Conservation (phyloP, 345 rosid genomes). For the Bruguiera parviflora region DNA sequence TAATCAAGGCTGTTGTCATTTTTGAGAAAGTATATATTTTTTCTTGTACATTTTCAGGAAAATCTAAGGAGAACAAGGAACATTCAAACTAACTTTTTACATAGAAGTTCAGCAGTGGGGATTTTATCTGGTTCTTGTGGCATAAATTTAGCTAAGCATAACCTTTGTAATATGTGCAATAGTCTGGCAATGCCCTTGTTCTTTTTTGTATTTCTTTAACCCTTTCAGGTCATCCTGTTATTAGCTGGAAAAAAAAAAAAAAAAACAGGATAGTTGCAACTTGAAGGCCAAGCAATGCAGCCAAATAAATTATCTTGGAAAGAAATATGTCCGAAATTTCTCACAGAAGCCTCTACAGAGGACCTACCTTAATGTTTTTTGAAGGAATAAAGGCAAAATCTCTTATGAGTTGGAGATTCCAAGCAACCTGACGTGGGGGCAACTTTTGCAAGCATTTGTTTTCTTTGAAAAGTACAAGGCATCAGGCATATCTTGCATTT, state of each 20-base stretch:
- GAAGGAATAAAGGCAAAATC: background rate
- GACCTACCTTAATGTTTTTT: background rate
- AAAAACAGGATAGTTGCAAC: constrained; percentile 7
- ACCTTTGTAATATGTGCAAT: constrained; percentile 15
- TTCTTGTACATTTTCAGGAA: constrained; percentile 39
- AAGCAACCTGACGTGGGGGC: background rate
- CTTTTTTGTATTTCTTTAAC: background rate
- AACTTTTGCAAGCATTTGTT: no score
- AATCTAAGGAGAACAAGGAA: constrained; percentile 36
- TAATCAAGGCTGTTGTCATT: constrained; percentile 30
- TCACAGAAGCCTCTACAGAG: constrained; percentile 13
- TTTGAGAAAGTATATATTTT: constrained; percentile 37
- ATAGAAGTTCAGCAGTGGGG: constrained; percentile 28
- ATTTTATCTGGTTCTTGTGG: constrained; percentile 26
- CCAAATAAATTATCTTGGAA: background rate
- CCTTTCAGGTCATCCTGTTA: constrained; percentile 17
- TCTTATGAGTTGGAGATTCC: background rate
- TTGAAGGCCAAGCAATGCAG: background rate
- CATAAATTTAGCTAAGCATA: constrained; percentile 27
- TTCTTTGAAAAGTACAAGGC: background rate
- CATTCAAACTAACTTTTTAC: constrained; percentile 20
- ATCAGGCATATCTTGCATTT: background rate
- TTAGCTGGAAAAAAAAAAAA: background rate
- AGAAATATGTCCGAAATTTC: background rate
- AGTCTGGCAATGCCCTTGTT: background rate